Evolutionary conservation across 495 filamentous ascomycete species (phyloP).

Genomic region (Penicillium flavigenum): DNA sequence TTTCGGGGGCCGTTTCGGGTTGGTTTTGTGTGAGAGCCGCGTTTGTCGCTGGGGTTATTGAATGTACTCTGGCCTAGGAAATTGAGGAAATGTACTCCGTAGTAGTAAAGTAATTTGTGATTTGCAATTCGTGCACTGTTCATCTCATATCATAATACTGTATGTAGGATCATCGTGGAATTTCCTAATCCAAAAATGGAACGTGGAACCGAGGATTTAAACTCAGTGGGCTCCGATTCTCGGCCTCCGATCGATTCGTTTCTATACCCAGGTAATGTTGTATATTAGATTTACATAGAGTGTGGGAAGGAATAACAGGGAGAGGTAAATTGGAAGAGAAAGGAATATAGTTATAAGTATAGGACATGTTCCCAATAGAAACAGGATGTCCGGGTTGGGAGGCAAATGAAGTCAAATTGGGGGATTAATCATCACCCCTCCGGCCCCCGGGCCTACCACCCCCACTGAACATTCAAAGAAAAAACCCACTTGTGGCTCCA

Average conservation of each 20-base stretch:
- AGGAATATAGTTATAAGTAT: not conserved
- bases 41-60: conserved; percentile 8
- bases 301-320: not conserved
- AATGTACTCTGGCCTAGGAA: not conserved
- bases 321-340: not conserved
- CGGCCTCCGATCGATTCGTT: conserved; percentile 10
- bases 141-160: not conserved
- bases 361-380: not conserved
- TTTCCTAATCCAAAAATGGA: conserved; percentile 1
- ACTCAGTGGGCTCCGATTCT: conserved; percentile 16
- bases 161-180: not conserved
- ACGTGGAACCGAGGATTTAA: conserved; percentile 15
- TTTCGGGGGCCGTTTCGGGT: not conserved
- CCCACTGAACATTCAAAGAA: conserved; percentile 18
- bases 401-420: conserved; percentile 7
- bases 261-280: no score
- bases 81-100: not conserved
- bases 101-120: not conserved
- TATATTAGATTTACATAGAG: not conserved
- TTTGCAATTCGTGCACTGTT: conserved; percentile 3
- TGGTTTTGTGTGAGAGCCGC: not conserved
- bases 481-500: conserved; percentile 18
- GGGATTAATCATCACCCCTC: conserved; percentile 29
- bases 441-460: conserved; percentile 8
- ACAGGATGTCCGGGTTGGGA: conserved; percentile 1